A percentile compares a stretch with the other conserved stretches of the same genome.
These are phyloP conservation scores for Cryphonectria parasitica DNA, from an alignment of 2,329 filamentous ascomycete genomes.

Conservation along the genomic window DNA sequence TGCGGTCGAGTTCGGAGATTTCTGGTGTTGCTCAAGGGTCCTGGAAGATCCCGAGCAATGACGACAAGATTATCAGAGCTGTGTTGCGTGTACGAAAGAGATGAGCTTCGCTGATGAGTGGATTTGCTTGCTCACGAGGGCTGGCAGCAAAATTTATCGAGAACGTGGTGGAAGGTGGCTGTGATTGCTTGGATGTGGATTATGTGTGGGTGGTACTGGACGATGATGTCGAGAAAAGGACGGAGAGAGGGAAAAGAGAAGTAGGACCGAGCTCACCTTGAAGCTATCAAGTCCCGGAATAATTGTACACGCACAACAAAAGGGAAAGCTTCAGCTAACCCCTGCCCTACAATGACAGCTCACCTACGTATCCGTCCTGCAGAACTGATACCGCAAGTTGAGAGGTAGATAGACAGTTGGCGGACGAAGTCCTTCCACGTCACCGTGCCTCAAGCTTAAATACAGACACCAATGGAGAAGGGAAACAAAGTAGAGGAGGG, in stretches of 20 bases:
- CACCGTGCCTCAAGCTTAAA: neutral
- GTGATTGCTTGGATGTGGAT: neutral
- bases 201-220: too few relatives aligned
- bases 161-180: neutral
- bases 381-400: neutral
- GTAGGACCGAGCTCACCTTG: neutral
- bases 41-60: constrained; percentile 14
- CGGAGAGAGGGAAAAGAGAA: neutral
- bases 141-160: neutral
- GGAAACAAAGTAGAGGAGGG: neutral
- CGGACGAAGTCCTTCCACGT: constrained; percentile 1
- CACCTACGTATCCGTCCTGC: neutral
- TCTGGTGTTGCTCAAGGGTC: constrained; percentile 13
- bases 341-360: neutral
- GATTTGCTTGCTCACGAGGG: neutral
- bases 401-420: neutral
- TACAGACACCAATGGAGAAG: neutral
- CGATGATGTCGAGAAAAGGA: neutral
- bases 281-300: neutral
- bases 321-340: neutral
- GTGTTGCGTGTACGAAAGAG: neutral
- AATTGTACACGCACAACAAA: neutral
- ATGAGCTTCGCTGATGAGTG: neutral
- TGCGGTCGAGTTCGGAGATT: neutral
- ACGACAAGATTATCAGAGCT: constrained; percentile 8